Evolutionary conservation across 2,329 filamentous ascomycete genomes (phyloP), one percentile per base, ranked within the genome.

Genomic region (Stylonectria norvegica): DNA sequence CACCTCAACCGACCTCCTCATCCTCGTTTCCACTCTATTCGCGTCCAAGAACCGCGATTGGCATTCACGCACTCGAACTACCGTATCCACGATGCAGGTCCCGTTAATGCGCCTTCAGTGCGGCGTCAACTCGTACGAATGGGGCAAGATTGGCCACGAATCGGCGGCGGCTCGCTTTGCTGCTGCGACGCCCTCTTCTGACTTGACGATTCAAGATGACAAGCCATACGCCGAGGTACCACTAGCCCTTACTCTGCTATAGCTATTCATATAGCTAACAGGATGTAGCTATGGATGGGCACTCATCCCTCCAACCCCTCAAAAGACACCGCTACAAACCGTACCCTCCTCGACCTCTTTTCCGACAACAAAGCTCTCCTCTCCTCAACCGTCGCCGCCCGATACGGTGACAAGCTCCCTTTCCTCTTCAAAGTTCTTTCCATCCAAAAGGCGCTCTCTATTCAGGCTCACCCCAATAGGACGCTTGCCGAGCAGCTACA

Each of bases 231-330:
- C 93, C 34, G 93, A 97, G 79, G 90, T 89, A 62, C 27, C 67
- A n/a, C 22, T 28, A 8, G 8, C 14, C 9, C 14, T 6, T n/a
- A n/a, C n/a, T n/a, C n/a, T n/a, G n/a, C n/a, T n/a, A n/a, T n/a
- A n/a, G n/a, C n/a, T n/a, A n/a, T n/a, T n/a, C n/a, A n/a, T n/a
- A n/a, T n/a, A n/a, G n/a, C n/a, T n/a, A n/a, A n/a, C n/a, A n/a
- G n/a, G n/a, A n/a, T n/a, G n/a, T n/a, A 96, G 89, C 73, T 98
- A 58, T 98, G 93, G 93, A 98, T 98, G 93, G 93, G 93, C 60
- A 96, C 91, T 1, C 93, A 98, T 60, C 90, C 91, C 31, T 95
- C 89, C 32, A 89, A 96, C 58, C 93, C 93, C 14, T 97, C 93
- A 43, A 94, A 86, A 64, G 89, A 97, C 60, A 64, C 95, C 52